A percentile compares a stretch with the other conserved stretches of the same genome.
These are phyloP conservation scores for Phytophthora brassicae DNA, from an alignment of 352 stramenopile genomes.

Conservation along the genomic window DNA sequence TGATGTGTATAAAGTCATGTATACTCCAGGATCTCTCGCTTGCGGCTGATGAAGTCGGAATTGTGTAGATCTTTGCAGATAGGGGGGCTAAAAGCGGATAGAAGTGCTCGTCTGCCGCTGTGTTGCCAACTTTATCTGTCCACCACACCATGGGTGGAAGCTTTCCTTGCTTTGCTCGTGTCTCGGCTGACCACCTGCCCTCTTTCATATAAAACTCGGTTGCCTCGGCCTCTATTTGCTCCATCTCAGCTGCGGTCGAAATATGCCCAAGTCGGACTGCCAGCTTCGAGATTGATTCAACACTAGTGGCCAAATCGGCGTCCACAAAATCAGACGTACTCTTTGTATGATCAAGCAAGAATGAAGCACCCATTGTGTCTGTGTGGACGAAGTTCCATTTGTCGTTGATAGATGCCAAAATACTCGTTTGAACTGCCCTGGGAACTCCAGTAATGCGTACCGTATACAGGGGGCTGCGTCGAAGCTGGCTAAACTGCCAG, in stretches of 20 bases:
- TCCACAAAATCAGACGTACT: background rate
- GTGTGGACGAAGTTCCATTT: slow-evolving; percentile 8
- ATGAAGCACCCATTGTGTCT: slow-evolving; percentile 5
- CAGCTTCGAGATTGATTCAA: background rate
- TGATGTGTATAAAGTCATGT: slow-evolving; percentile 9
- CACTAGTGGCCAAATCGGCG: background rate
- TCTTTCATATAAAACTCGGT: slow-evolving; percentile 6
- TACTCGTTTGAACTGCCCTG: background rate
- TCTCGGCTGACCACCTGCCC: background rate
- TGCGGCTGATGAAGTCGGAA: slow-evolving; percentile 7
- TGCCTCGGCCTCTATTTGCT: background rate
- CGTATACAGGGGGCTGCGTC: background rate
- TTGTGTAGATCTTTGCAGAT: background rate
- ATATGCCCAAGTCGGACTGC: background rate
- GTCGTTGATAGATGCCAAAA: background rate
- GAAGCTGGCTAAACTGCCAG: background rate
- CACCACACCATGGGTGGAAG: slow-evolving; percentile 1
- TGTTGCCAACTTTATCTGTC: background rate
- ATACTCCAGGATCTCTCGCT: slow-evolving; percentile 14
- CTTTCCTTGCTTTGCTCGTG: background rate
- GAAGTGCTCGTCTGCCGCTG: background rate
- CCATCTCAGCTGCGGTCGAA: background rate
- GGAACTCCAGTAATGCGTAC: background rate
- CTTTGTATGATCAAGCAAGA: slow-evolving; percentile 6
- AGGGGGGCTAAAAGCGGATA: slow-evolving; percentile 7